Evolutionary conservation across 139 green algal genomes (phyloP).

Genomic region (Tetradesmus obliquus): DNA sequence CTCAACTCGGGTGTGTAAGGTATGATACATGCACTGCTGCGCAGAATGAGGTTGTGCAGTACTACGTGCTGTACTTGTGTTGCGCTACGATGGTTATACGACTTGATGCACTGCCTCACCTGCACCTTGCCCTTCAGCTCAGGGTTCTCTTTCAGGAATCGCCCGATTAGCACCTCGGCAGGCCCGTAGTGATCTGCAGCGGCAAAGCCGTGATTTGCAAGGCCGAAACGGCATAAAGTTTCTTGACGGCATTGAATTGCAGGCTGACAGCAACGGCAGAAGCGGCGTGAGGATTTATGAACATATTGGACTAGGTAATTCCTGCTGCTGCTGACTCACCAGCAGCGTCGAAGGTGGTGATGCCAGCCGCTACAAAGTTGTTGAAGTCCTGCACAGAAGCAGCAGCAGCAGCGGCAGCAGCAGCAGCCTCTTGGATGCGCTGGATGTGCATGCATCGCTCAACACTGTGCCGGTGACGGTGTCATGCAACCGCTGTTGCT

Average conservation of each 20-base stretch:
- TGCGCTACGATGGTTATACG: no score
- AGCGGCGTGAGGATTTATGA: no score
- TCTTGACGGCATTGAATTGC: neutral
- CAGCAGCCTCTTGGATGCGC: neutral
- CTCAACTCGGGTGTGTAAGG: no score
- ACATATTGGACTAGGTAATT: neutral
- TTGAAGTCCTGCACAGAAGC: constrained; percentile 54
- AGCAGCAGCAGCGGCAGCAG: neutral
- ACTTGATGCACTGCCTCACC: constrained; percentile 29
- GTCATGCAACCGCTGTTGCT: neutral
- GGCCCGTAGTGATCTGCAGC: constrained; percentile 86
- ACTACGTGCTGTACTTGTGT: no score
- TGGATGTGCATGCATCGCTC: neutral
- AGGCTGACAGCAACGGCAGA: no score
- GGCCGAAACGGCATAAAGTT: constrained; percentile 25
- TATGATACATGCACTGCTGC: no score
- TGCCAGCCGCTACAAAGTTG: constrained; percentile 68
- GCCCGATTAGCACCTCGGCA: constrained; percentile 84
- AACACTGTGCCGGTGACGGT: neutral
- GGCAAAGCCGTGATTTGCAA: constrained; percentile 65
- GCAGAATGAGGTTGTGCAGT: no score
- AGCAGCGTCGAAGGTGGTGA: constrained; percentile 75
- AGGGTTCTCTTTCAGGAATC: constrained; percentile 56
- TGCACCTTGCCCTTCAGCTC: constrained; percentile 46
- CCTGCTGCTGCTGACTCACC: constrained; percentile 59